Percentiles rank a stretch among this genome's conserved stretches.
Evolutionary conservation across 2,329 filamentous ascomycete species (phyloP).

Genomic region (Scedosporium boydii): DNA sequence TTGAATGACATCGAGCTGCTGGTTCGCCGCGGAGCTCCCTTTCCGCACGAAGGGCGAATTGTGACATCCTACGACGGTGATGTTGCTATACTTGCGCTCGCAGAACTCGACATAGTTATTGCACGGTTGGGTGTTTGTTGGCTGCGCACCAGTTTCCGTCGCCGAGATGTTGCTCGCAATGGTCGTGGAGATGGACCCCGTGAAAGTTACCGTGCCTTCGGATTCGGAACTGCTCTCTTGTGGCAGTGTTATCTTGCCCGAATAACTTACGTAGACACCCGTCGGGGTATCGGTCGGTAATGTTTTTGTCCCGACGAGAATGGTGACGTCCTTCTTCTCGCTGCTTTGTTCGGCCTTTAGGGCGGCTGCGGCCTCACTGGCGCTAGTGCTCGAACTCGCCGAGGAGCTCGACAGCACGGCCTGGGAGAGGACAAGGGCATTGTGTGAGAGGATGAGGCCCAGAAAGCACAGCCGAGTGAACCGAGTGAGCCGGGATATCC

Average conservation of each 20-base stretch:
- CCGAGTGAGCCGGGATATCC: not conserved
- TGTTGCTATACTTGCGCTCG: conserved; percentile 66
- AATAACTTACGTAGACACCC: conserved; percentile 33
- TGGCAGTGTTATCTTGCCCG: conserved; percentile 31
- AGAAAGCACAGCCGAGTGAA: not conserved
- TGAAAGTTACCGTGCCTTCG: conserved; percentile 28
- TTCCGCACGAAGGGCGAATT: conserved; percentile 68
- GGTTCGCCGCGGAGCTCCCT: conserved; percentile 69
- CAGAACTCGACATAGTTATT: conserved; percentile 75
- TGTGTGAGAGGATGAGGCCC: not conserved
- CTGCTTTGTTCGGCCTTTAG: not conserved
- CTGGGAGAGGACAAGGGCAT: not conserved
- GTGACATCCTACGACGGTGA: conserved; percentile 69
- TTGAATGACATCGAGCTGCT: conserved; percentile 53
- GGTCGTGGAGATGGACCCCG: conserved; percentile 36
- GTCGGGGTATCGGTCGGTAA: conserved; percentile 29
- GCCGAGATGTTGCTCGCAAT: conserved; percentile 28
- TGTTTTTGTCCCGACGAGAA: conserved; percentile 27
- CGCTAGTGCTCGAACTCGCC: conserved; percentile 3
- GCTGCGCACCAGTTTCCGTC: conserved; percentile 33
- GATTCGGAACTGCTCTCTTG: conserved; percentile 15
- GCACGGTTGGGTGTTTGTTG: conserved; percentile 68
- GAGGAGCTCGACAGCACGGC: not conserved
- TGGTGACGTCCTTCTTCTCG: conserved; percentile 19
- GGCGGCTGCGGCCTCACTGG: not conserved